phyloP scores from a whole-genome alignment of 306 rosid species.

The Echinosophora koreensis region DNA sequence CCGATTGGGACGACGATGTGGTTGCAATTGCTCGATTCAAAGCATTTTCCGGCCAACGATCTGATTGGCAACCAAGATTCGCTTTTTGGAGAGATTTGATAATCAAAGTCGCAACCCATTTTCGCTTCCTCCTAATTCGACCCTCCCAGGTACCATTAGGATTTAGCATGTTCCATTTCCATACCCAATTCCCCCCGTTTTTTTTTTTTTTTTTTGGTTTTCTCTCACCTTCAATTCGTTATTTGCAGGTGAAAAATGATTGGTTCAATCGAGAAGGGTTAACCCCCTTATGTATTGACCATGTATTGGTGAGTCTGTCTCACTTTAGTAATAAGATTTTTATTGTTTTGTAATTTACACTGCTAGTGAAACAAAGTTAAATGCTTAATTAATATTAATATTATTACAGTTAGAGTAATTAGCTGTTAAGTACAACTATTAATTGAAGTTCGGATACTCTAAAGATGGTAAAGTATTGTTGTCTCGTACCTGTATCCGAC shows the following conservation, averaged over 20 bases:
- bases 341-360: background rate
- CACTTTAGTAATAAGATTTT: background rate
- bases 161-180: background rate
- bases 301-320: conserved; percentile 69
- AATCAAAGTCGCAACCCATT: conserved; percentile 63
- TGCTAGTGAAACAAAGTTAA: background rate
- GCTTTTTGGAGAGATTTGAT: conserved; percentile 80
- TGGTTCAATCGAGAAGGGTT: conserved; percentile 92
- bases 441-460: no score
- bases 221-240: background rate
- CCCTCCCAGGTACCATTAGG: conserved; percentile 58
- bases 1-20: conserved; percentile 80
- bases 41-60: conserved; percentile 87
- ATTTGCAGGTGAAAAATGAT: conserved; percentile 55
- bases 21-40: conserved; percentile 75
- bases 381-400: background rate
- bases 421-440: background rate
- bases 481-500: no score
- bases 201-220: background rate
- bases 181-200: background rate
- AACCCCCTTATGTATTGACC: conserved; percentile 78
- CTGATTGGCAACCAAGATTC: conserved; percentile 78
- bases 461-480: no score
- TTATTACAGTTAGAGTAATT: background rate
- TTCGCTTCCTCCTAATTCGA: conserved; percentile 57